A percentile compares a stretch with the other conserved stretches of the same genome.
Conservation (phyloP, 176 grass and related monocot species). For the Tillandsia fasciculata region DNA sequence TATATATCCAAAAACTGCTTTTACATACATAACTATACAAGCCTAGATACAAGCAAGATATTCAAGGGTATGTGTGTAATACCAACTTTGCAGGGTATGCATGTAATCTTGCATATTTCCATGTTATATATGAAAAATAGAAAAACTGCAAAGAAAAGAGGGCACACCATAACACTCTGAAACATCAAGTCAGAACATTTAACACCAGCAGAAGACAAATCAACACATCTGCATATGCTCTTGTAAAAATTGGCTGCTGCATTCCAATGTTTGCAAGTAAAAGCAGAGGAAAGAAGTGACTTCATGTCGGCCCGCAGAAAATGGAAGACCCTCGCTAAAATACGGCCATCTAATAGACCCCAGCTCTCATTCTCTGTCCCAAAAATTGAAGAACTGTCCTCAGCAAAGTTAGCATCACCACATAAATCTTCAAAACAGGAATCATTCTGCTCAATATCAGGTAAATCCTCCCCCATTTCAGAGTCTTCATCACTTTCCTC, state of each 20-base stretch:
- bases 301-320: constrained; percentile 73
- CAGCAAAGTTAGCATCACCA: constrained; percentile 27
- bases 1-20: too few species aligned
- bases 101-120: too few species aligned
- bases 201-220: constrained; percentile 69
- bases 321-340: constrained; percentile 88
- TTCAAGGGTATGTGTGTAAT: too few species aligned
- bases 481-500: constrained; percentile 58
- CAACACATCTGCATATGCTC: constrained; percentile 47
- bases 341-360: constrained; percentile 42
- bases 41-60: too few species aligned
- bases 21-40: too few species aligned
- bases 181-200: constrained; percentile 73
- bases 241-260: constrained; percentile 57
- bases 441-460: constrained; percentile 49
- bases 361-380: constrained; percentile 39
- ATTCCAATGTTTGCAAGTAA: constrained; percentile 71
- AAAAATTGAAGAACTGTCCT: constrained; percentile 24
- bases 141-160: constrained; percentile 14
- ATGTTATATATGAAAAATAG: constrained; percentile 2
- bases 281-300: constrained; percentile 76
- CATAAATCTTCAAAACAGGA: constrained; percentile 76
- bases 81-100: too few species aligned
- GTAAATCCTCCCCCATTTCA: constrained; percentile 53
- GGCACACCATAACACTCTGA: constrained; percentile 58